These are phyloP conservation scores for Amauroascus niger DNA, from an alignment of 2,329 filamentous ascomycete genomes.

Conservation along the genomic window DNA sequence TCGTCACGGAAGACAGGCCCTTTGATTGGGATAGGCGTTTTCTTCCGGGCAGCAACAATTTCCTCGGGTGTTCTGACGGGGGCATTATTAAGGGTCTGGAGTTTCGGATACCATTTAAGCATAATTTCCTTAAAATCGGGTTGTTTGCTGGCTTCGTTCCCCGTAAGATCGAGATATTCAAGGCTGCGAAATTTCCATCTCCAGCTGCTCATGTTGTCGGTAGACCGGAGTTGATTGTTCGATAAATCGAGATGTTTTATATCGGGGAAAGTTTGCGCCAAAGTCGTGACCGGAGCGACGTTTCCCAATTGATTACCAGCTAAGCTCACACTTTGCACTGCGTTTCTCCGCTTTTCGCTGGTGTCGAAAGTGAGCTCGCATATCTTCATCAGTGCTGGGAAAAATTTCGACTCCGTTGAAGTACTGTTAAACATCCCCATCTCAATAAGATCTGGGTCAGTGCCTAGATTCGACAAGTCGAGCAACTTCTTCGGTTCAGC, in stretches of 20 bases:
- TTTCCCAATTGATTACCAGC: conserved; percentile 69
- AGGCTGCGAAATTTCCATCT: conserved; percentile 67
- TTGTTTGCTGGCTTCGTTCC: conserved; percentile 60
- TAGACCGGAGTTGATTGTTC: conserved; percentile 63
- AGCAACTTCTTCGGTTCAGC: conserved; percentile 61
- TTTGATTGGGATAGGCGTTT: conserved; percentile 51
- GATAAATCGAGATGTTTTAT: conserved; percentile 83
- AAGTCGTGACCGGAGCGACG: conserved; percentile 59
- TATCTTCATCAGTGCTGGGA: conserved; percentile 81
- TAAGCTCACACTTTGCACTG: conserved; percentile 72
- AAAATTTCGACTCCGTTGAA: conserved; percentile 72
- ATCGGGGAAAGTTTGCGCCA: conserved; percentile 72
- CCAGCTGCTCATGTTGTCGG: conserved; percentile 64
- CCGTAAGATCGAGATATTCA: conserved; percentile 68
- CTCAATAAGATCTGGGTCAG: conserved; percentile 59
- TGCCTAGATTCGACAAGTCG: conserved; percentile 66
- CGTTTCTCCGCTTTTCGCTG: conserved; percentile 60
- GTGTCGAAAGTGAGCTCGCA: conserved; percentile 69
- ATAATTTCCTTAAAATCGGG: conserved; percentile 59
- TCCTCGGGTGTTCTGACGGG: conserved; percentile 65
- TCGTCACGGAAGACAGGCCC: conserved; percentile 65
- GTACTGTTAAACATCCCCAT: conserved; percentile 67
- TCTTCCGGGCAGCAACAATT: conserved; percentile 46
- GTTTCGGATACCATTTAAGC: conserved; percentile 70
- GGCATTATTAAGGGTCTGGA: conserved; percentile 65